Evolutionary conservation across 345 rosid species (phyloP).

Genomic region (Boechera retrofracta): DNA sequence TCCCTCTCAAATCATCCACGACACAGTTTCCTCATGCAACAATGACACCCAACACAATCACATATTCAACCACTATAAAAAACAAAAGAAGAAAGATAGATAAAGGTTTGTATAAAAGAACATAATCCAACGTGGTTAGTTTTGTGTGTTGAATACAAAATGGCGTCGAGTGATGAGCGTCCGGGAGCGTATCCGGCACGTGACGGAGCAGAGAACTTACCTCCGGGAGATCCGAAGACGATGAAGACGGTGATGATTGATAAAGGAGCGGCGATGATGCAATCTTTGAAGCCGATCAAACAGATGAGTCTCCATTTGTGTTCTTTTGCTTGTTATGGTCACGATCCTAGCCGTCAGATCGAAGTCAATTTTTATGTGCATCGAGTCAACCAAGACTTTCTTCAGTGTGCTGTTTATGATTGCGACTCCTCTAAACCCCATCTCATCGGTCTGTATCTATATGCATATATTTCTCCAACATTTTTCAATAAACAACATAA

Average conservation of each 20-base stretch:
- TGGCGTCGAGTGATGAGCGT: conserved; percentile 45
- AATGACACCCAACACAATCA: conserved; percentile 20
- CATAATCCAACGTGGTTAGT: neutral
- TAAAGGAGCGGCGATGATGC: conserved; percentile 64
- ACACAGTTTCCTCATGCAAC: conserved; percentile 34
- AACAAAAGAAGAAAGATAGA: neutral
- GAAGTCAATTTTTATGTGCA: conserved; percentile 64
- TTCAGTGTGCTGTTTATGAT: conserved; percentile 76
- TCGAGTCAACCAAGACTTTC: conserved; percentile 70
- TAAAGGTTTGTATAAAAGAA: too few species aligned
- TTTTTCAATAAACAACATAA: too few species aligned
- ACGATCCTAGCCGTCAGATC: conserved; percentile 76
- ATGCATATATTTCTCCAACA: neutral
- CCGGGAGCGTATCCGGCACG: conserved; percentile 45
- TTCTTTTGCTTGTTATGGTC: conserved; percentile 67
- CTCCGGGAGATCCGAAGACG: conserved; percentile 59
- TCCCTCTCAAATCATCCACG: conserved; percentile 7
- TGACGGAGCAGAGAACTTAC: conserved; percentile 28
- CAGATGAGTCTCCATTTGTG: conserved; percentile 67
- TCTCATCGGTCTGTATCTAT: conserved; percentile 55
- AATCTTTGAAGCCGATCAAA: conserved; percentile 65
- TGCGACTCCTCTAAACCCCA: conserved; percentile 53
- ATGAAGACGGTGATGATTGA: conserved; percentile 50
- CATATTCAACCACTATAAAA: conserved; percentile 6
- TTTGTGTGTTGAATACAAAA: neutral